These are phyloP conservation scores for Populus deltoides DNA, from an alignment of 345 rosid species.

Conservation along the genomic window DNA sequence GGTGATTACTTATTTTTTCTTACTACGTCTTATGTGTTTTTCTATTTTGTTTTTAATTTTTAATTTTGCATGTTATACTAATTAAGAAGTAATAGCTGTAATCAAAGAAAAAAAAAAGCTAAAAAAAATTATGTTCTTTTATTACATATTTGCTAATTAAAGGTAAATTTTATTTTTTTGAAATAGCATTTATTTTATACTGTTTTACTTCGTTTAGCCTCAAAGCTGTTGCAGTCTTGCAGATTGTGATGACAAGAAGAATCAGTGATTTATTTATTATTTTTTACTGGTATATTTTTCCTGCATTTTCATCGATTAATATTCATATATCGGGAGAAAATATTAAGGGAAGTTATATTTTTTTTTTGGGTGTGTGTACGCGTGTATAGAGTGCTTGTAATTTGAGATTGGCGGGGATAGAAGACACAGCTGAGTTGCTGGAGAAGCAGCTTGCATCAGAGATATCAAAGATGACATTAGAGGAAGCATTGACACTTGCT, in stretches of 20 bases:
- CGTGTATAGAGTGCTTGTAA: constrained; percentile 72
- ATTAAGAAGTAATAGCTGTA: neutral
- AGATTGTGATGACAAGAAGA: neutral
- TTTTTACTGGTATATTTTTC: neutral
- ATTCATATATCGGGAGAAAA: neutral
- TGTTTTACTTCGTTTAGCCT: neutral
- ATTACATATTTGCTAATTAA: neutral
- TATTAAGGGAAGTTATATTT: neutral
- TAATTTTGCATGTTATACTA: neutral
- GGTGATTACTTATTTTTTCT: neutral
- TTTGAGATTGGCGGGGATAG: constrained; percentile 85
- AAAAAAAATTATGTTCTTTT: neutral
- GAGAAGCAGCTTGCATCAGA: constrained; percentile 81
- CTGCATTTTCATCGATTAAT: neutral
- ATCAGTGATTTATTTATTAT: neutral
- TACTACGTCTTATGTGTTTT: neutral
- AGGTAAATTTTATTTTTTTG: neutral
- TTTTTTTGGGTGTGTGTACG: neutral
- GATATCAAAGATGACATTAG: constrained; percentile 78
- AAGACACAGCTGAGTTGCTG: constrained; percentile 68
- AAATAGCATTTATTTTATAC: neutral
- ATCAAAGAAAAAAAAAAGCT: neutral
- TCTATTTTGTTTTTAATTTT: neutral
- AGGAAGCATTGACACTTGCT: constrained; percentile 81
- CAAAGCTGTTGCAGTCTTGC: neutral